These are phyloP conservation scores for Candida jianshihensis DNA, from an alignment of 805 yeast genomes.

Conservation along the genomic window DNA sequence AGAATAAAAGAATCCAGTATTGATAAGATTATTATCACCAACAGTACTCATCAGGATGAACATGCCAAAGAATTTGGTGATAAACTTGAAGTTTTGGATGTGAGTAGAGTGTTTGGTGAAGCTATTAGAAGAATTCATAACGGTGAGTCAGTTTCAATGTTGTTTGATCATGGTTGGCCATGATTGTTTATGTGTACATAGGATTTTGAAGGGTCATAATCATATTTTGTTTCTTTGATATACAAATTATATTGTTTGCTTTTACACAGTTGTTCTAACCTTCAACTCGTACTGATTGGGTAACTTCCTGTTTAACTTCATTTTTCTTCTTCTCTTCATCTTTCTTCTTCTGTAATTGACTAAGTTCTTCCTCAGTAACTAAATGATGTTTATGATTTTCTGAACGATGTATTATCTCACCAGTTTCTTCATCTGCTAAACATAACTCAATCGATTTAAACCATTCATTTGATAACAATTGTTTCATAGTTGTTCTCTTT, in stretches of 20 bases:
- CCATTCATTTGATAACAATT: conserved; percentile 52
- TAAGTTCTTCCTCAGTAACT: conserved; percentile 58
- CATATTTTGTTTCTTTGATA: neutral
- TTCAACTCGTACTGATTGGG: conserved; percentile 12
- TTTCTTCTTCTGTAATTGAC: conserved; percentile 31
- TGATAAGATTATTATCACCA: conserved; percentile 83
- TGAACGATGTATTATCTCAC: conserved; percentile 20
- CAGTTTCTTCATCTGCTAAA: conserved; percentile 20
- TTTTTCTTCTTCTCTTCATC: conserved; percentile 23
- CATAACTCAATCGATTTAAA: conserved; percentile 51
- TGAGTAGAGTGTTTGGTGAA: conserved; percentile 84
- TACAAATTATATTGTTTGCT: neutral
- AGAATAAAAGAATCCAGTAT: conserved; percentile 62
- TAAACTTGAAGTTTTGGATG: conserved; percentile 76
- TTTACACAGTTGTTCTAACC: too few species aligned
- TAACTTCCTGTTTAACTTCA: conserved; percentile 16
- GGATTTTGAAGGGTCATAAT: too few species aligned
- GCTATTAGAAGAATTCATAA: conserved; percentile 94
- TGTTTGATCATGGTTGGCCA: conserved; percentile 71
- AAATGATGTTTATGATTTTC: conserved; percentile 57
- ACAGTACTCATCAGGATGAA: conserved; percentile 79
- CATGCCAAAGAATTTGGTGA: conserved; percentile 48
- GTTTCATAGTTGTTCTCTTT: conserved; percentile 52
- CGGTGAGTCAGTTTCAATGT: conserved; percentile 92
- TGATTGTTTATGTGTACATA: conserved; percentile 1